A percentile compares a stretch with the other conserved stretches of the same genome.
These are phyloP conservation scores for Vaccinium darrowii DNA, from an alignment of 148 eudicot species.

Conservation along the genomic window DNA sequence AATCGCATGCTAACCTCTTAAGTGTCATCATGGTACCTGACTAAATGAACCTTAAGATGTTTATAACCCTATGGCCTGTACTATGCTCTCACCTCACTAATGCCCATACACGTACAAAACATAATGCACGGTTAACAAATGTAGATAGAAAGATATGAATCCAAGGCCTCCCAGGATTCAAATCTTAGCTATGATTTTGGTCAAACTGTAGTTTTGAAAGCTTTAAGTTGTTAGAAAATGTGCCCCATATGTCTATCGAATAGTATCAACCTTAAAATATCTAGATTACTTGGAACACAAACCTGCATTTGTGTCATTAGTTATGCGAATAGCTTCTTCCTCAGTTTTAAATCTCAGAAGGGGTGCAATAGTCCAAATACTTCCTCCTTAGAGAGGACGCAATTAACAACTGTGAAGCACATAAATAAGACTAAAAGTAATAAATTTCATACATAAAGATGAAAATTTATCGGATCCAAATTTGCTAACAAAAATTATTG, in stretches of 20 bases:
- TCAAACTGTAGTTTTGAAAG: background rate
- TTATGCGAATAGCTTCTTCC: constrained; percentile 83
- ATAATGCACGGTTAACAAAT: background rate
- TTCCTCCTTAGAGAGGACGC: constrained; percentile 57
- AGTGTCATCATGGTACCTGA: background rate
- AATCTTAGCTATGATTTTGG: background rate
- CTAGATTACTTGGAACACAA: background rate
- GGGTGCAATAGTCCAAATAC: constrained; percentile 95
- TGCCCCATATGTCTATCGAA: background rate
- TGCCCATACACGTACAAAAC: background rate
- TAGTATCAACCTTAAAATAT: background rate
- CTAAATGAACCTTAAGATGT: background rate
- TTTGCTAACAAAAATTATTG: background rate
- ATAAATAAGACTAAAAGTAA: background rate
- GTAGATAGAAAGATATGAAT: background rate
- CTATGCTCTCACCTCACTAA: background rate
- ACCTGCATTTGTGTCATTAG: constrained; percentile 98
- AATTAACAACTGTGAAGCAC: background rate
- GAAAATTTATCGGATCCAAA: background rate
- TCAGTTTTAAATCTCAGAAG: constrained; percentile 80
- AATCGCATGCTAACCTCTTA: background rate
- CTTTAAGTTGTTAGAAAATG: too few species aligned
- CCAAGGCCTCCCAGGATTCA: background rate
- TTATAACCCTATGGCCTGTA: background rate
- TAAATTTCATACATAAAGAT: background rate